These are phyloP conservation scores for Deinandra increscens DNA, from an alignment of 129 eudicot genomes.

Conservation along the genomic window DNA sequence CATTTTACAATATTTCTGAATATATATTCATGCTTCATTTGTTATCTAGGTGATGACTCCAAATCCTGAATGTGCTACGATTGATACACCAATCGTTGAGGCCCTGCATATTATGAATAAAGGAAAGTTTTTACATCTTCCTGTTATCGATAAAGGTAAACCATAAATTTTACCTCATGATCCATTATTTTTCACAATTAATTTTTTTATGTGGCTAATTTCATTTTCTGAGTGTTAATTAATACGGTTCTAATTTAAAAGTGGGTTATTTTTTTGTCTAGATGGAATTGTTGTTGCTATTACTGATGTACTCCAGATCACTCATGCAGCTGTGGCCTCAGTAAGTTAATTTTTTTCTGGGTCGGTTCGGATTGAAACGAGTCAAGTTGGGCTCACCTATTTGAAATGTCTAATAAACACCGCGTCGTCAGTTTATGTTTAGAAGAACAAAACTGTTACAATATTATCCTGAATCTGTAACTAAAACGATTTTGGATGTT, in stretches of 20 bases:
- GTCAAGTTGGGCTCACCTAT: not conserved
- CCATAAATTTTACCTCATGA: not conserved
- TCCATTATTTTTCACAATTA: not conserved
- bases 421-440: not conserved
- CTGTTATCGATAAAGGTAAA: conserved; percentile 88
- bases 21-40: not conserved
- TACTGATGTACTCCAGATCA: conserved; percentile 84
- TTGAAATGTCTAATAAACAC: not conserved
- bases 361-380: not conserved
- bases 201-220: not conserved
- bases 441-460: not conserved
- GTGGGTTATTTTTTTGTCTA: conserved; percentile 33
- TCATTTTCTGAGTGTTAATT: not conserved
- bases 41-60: conserved; percentile 89
- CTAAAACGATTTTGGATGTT: not conserved
- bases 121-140: conserved; percentile 93
- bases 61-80: conserved; percentile 87
- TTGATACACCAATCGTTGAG: conserved; percentile 92
- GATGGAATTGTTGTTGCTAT: conserved; percentile 84
- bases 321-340: conserved; percentile 93
- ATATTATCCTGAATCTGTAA: not conserved
- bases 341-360: conserved; percentile 45
- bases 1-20: not conserved
- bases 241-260: conserved; percentile 20
- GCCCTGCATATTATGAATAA: conserved; percentile 96